Percentiles rank a stretch among this genome's conserved stretches.
Conservation (phyloP, 2,329 filamentous ascomycete genomes). For the Aureobasidium sp. region DNA sequence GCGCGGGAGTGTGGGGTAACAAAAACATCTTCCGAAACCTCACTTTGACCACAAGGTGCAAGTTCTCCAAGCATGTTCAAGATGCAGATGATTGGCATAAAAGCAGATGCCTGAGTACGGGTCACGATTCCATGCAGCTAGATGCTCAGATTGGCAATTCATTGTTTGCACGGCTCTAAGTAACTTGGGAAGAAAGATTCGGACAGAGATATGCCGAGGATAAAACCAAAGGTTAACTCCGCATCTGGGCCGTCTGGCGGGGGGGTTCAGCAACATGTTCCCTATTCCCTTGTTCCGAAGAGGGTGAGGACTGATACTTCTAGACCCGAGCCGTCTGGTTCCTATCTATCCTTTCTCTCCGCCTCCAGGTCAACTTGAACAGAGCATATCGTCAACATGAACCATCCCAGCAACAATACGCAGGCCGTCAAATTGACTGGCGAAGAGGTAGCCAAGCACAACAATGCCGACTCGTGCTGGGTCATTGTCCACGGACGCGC, state of each 20-base stretch:
- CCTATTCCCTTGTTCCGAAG: slow-evolving; percentile 7
- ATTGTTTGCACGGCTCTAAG: background rate
- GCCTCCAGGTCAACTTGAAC: background rate
- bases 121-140: background rate
- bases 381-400: slow-evolving; percentile 26
- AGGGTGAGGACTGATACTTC: background rate
- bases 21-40: background rate
- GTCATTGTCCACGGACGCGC: slow-evolving; percentile 82
- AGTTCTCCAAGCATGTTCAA: background rate
- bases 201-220: background rate
- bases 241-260: slow-evolving; percentile 1
- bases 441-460: slow-evolving; percentile 64
- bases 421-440: slow-evolving; percentile 40
- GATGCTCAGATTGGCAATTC: background rate
- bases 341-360: background rate
- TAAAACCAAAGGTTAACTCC: slow-evolving; percentile 10
- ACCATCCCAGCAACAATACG: slow-evolving; percentile 35
- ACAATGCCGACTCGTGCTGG: slow-evolving; percentile 79
- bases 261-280: background rate
- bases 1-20: background rate
- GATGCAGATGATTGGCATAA: background rate
- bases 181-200: background rate
- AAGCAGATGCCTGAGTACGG: background rate
- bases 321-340: background rate
- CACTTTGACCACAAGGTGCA: background rate